phyloP scores from a whole-genome alignment of 2,329 filamentous ascomycete species.

The Phialophora chinensis region DNA sequence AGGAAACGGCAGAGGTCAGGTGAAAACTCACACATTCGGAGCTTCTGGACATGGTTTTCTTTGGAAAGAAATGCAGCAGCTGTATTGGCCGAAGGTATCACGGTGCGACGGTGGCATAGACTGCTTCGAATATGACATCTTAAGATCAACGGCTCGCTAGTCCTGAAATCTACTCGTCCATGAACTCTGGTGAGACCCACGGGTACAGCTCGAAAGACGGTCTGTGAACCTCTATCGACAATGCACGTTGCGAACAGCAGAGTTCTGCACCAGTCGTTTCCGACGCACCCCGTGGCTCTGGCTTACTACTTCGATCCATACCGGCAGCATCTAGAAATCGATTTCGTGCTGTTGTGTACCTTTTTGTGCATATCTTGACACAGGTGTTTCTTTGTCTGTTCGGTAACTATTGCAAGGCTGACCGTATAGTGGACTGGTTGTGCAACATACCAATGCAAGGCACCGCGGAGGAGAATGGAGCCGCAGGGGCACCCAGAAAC shows the following conservation, averaged over 20 bases:
- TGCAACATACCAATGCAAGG: conserved; percentile 28
- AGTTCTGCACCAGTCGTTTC: neutral
- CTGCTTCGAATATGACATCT: neutral
- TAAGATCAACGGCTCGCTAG: neutral
- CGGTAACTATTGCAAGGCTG: conserved; percentile 28
- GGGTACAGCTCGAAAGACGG: neutral
- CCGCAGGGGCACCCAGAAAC: neutral
- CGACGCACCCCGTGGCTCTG: neutral
- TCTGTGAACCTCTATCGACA: neutral
- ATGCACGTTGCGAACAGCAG: neutral
- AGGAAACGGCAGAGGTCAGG: neutral
- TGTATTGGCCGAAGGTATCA: neutral
- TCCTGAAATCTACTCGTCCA: neutral
- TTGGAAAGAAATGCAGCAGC: neutral
- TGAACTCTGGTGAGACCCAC: neutral
- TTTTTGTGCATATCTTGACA: conserved; percentile 27
- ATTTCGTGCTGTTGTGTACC: conserved; percentile 7
- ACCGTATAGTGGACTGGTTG: conserved; percentile 20
- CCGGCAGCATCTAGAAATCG: neutral
- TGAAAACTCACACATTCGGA: neutral
- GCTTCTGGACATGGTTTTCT: neutral
- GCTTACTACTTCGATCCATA: neutral
- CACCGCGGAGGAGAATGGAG: conserved; percentile 11
- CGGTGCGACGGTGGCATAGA: neutral
- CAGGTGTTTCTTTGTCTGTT: conserved; percentile 36